These are phyloP conservation scores for Alternaria sp. DNA, from an alignment of 2,329 filamentous ascomycete genomes.

Conservation along the genomic window DNA sequence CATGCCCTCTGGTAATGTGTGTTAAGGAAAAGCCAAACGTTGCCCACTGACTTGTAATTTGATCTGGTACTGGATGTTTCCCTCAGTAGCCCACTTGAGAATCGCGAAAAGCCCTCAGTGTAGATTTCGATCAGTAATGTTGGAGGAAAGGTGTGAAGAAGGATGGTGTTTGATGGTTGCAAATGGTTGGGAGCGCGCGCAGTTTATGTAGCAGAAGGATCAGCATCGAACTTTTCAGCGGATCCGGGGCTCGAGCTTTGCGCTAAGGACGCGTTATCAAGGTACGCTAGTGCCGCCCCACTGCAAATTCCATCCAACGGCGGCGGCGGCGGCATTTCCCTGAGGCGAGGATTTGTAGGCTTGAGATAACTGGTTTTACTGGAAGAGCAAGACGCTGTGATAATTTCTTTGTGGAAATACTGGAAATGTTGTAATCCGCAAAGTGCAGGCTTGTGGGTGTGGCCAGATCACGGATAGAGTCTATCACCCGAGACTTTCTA, in stretches of 20 bases:
- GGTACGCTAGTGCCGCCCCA: constrained; percentile 16
- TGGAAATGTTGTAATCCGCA: background rate
- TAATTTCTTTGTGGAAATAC: background rate
- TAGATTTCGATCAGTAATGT: constrained; percentile 32
- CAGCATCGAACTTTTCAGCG: constrained; percentile 27
- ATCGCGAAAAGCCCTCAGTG: constrained; percentile 46
- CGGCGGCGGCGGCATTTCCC: constrained; percentile 4
- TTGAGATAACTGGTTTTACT: background rate
- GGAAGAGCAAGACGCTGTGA: background rate
- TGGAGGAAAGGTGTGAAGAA: constrained; percentile 35
- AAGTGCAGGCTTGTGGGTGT: background rate
- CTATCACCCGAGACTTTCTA: too few relatives aligned
- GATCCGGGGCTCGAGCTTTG: constrained; percentile 11
- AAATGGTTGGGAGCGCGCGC: constrained; percentile 22
- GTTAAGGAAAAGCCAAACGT: constrained; percentile 52
- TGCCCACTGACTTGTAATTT: constrained; percentile 54
- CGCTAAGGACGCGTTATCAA: constrained; percentile 13
- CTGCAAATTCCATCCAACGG: constrained; percentile 12
- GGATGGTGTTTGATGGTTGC: constrained; percentile 26
- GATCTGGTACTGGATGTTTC: constrained; percentile 43
- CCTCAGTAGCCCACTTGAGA: constrained; percentile 50
- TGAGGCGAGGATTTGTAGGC: constrained; percentile 7
- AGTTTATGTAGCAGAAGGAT: constrained; percentile 26
- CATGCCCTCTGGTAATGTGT: constrained; percentile 47
- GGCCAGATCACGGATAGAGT: background rate